Base-by-base conservation (phyloP, 2,329 filamentous ascomycete genomes). In the Xylariaceae sp. region DNA sequence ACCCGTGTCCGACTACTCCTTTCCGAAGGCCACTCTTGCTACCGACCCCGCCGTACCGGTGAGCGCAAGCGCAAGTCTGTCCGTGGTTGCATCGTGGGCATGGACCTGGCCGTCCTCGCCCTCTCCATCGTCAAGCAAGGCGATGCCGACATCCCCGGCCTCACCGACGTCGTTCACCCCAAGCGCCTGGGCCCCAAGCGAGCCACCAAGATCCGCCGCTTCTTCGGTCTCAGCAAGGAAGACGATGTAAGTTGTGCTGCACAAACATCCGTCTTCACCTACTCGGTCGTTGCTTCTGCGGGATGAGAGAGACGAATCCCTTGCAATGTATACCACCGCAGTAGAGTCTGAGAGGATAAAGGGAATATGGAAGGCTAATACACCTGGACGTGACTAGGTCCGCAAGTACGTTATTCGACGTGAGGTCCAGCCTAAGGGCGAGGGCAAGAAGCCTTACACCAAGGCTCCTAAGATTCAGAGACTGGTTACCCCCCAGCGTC, bases 191-290 rank as follows among this genome's bases (percentile, higher is more conserved):
- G 93, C 64, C 93, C 93, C 79, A 98, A 98, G 90, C 88, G 93
- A 68, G 93, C 93, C 69, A 95, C 89, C 79, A 98, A 97, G 89
- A 97, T 98, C 78, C 89, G 91, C 75, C 86, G 84, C 72, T 98
- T 98, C 87, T 98, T 97, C 80, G 85, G 89, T 79, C 87, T 98
- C 83, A 91, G 85, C 87, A 97, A 97, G 90, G 90, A 97, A 85
- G 93, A 98, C 81, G 93, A 98, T 87, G 91, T 97, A 87, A 83
- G 87, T 89, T 70, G 65, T 70, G 65, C 68, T 68, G 71, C 65
- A 58, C 48, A 66, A 64, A 66, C 67, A 73, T 66, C 73, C 72
- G 73, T 84, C 80, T 79, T 86, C 79, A 77, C 85, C 84, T 88
- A 75, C 78, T 78, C 78, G 63, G 66, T 66, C 61, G 53, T 69